Base-by-base conservation (phyloP, 2,329 filamentous ascomycete species). In the Fusarium coicis region DNA sequence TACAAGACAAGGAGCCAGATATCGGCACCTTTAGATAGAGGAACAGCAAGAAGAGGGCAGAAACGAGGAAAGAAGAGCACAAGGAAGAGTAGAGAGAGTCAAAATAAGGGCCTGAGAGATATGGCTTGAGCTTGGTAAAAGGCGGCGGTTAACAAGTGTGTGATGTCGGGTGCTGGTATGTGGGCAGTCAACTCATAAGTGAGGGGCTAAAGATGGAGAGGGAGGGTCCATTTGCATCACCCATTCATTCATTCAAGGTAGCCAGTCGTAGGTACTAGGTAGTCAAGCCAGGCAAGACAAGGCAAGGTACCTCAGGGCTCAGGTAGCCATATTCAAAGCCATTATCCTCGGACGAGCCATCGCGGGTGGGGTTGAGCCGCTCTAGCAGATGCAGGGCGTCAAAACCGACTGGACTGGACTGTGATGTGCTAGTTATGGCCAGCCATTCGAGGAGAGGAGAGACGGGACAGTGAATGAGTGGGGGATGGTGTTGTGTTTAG, bases 151-250 rank as follows among this genome's bases (percentile, higher is more conserved):
- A 64, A 71, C 58, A 69, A 58, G 74, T 77, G 74, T 77, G 71
- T 68, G 58, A 76, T 77, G 67, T 64, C 57, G 68, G 61, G 60
- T 72, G 72, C 63, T 67, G 62, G 63, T 72, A 76, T 74, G 73
- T 72, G 73, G 73, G 71, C 71, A 75, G 65, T 76, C 55, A 76
- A 76, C 66, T 76, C 74, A 76, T 74, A 66, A 61, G 68, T 74
- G 74, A 77, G 74, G 74, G 74, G 74, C 74, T 75, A 62, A 59
- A 40, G 56, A 73, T 72, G 72, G 65, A 68, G 49, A 68, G 66
- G 62, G 66, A 70, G 68, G 72, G 69, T 60, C 71, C 68, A 56
- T 57, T 42, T 43, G 26, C 55, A 57, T 37, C 57, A 71, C 47
- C 68, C 57, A 71, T 54, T 42, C n/a, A 71, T 54, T 46, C 47